A percentile compares a stretch with the other conserved stretches of the same genome.
Evolutionary conservation across 305 asterid species (phyloP).

Genomic region (Plantago coronopus): DNA sequence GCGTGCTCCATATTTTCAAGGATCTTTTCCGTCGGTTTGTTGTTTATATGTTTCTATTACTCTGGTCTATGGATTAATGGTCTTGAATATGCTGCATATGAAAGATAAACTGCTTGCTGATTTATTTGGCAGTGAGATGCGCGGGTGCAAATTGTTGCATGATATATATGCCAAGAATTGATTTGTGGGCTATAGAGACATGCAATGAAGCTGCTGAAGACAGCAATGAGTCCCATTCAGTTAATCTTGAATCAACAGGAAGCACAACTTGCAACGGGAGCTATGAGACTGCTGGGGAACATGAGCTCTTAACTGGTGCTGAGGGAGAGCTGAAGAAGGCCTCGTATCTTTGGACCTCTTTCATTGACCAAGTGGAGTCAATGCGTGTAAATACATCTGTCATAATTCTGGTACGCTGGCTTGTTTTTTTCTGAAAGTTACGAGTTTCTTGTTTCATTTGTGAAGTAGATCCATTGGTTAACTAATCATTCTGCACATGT

Average conservation of each 20-base stretch:
- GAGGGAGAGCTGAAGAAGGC: slow-evolving; percentile 37
- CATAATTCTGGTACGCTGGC: slow-evolving; percentile 75
- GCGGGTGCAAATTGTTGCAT: slow-evolving; percentile 54
- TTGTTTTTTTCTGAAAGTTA: slow-evolving; percentile 22
- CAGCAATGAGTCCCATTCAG: slow-evolving; percentile 28
- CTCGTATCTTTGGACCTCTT: slow-evolving; percentile 82
- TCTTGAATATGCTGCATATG: slow-evolving; percentile 12
- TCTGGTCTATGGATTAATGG: background rate
- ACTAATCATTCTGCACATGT: too few species aligned
- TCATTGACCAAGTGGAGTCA: slow-evolving; percentile 82
- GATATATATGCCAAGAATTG: slow-evolving; percentile 87
- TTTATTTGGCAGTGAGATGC: slow-evolving; percentile 71
- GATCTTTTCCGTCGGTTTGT: background rate
- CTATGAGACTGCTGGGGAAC: slow-evolving; percentile 30
- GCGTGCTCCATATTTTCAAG: background rate
- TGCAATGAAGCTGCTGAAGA: slow-evolving; percentile 36
- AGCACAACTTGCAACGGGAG: slow-evolving; percentile 20
- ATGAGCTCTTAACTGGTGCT: slow-evolving; percentile 28
- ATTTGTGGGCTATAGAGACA: slow-evolving; percentile 85
- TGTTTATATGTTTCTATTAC: background rate
- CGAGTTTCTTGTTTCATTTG: slow-evolving; percentile 11
- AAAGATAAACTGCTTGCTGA: slow-evolving; percentile 17
- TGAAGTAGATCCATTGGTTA: too few species aligned
- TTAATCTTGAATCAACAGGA: slow-evolving; percentile 28
- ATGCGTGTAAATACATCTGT: slow-evolving; percentile 59